Evolutionary conservation across 441 rosid genomes (phyloP).

Genomic region (Capsella rubella): DNA sequence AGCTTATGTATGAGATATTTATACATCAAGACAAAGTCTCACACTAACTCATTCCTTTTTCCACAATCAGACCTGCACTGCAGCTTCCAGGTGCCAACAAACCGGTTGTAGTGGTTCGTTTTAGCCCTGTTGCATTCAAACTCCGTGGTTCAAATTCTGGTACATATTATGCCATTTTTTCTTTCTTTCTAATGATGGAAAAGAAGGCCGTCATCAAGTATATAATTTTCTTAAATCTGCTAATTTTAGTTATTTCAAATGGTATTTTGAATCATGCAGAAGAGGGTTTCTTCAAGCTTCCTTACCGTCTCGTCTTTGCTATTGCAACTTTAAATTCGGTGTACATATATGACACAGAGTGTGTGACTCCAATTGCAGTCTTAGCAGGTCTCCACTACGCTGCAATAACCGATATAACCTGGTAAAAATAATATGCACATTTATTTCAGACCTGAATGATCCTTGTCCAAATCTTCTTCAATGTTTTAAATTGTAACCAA

Average conservation of each 20-base stretch:
- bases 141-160: conserved; percentile 70
- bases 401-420: conserved; percentile 86
- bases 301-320: conserved; percentile 88
- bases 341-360: conserved; percentile 89
- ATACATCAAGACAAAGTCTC: conserved; percentile 16
- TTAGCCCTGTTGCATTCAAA: conserved; percentile 75
- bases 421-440: conserved; percentile 50
- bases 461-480: background rate
- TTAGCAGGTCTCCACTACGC: conserved; percentile 96
- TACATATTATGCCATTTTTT: conserved; percentile 27
- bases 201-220: conserved; percentile 6
- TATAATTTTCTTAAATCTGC: conserved; percentile 1
- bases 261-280: conserved; percentile 53
- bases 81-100: conserved; percentile 87
- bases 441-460: background rate
- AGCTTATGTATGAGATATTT: conserved; percentile 1
- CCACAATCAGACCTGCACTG: conserved; percentile 76
- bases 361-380: conserved; percentile 72
- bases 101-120: conserved; percentile 89
- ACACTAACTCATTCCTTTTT: background rate
- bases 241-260: background rate
- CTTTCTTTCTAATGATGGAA: conserved; percentile 9
- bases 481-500: conserved; percentile 20
- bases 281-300: conserved; percentile 89
- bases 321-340: conserved; percentile 89